Evolutionary conservation across 2,329 filamentous ascomycete genomes (phyloP).

Genomic region (Pseudogymnoascus sp.): DNA sequence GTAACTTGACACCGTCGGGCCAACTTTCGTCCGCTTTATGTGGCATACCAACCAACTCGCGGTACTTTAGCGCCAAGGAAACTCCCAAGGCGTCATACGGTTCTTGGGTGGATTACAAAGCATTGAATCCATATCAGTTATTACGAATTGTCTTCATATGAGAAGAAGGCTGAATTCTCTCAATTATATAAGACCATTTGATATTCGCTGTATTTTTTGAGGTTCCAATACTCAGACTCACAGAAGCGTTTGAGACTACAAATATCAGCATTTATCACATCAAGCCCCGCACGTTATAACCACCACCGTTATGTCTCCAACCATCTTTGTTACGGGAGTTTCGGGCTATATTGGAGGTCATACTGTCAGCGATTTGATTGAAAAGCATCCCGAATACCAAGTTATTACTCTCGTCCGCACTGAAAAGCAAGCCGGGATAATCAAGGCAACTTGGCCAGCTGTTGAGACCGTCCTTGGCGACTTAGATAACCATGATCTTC

Average conservation of each 20-base stretch:
- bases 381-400: slow-evolving; percentile 13
- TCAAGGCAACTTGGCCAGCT: slow-evolving; percentile 11
- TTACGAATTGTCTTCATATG: not conserved
- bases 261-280: not conserved
- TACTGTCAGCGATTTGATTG: slow-evolving; percentile 8
- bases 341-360: slow-evolving; percentile 18
- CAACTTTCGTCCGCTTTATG: not conserved
- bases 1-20: not conserved
- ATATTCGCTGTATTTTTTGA: not conserved
- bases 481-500: slow-evolving; percentile 11
- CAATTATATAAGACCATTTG: not conserved
- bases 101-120: not conserved
- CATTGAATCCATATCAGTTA: not conserved
- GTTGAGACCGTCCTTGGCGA: slow-evolving; percentile 13
- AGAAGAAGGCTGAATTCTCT: not conserved
- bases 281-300: not conserved
- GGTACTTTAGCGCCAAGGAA: not conserved
- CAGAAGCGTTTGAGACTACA: not conserved
- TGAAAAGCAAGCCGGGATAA: slow-evolving; percentile 11
- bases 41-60: not conserved
- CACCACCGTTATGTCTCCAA: slow-evolving; percentile 13
- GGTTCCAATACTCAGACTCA: not conserved
- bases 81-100: not conserved
- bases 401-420: slow-evolving; percentile 15
- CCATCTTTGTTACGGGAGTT: slow-evolving; percentile 15